Evolutionary conservation across 345 rosid genomes (phyloP).

Genomic region (Pugionium dolabratum): DNA sequence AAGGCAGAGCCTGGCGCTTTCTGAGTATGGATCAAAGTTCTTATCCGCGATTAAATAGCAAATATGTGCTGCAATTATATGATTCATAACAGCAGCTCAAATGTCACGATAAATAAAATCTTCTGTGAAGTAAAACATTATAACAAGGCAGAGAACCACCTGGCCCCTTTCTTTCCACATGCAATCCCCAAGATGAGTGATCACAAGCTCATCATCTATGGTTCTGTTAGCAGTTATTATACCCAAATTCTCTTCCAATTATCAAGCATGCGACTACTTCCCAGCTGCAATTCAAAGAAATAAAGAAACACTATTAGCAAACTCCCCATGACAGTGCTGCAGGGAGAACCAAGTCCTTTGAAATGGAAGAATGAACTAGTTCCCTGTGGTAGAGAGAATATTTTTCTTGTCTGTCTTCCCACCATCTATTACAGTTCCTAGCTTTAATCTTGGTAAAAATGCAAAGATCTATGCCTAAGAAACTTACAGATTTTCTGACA

Average conservation of each 20-base stretch:
- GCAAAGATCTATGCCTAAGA: slow-evolving; percentile 36
- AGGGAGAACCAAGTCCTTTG: slow-evolving; percentile 8
- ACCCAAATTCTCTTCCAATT: slow-evolving; percentile 97
- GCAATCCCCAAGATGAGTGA: slow-evolving; percentile 96
- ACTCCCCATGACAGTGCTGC: background rate
- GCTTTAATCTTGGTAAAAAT: slow-evolving; percentile 3
- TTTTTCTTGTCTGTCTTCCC: slow-evolving; percentile 1
- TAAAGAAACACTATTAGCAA: slow-evolving; percentile 5
- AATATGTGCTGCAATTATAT: slow-evolving; percentile 70
- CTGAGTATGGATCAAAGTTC: slow-evolving; percentile 71
- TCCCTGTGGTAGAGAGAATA: slow-evolving; percentile 4
- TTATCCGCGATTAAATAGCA: slow-evolving; percentile 76
- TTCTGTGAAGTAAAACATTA: slow-evolving; percentile 13
- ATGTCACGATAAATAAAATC: slow-evolving; percentile 34
- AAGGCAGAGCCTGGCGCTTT: slow-evolving; percentile 72
- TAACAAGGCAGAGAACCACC: slow-evolving; percentile 50
- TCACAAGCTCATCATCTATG: slow-evolving; percentile 90
- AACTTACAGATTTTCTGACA: slow-evolving; percentile 23
- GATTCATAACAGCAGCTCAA: slow-evolving; percentile 36
- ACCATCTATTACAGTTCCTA: background rate
- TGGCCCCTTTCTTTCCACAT: slow-evolving; percentile 96
- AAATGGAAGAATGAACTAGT: slow-evolving; percentile 15
- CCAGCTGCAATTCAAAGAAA: slow-evolving; percentile 51
- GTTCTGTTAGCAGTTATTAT: slow-evolving; percentile 97
- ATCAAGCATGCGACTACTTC: slow-evolving; percentile 84